phyloP scores from a whole-genome alignment of 192 early-diverging fungal genomes.

The Coemansia sp. region DNA sequence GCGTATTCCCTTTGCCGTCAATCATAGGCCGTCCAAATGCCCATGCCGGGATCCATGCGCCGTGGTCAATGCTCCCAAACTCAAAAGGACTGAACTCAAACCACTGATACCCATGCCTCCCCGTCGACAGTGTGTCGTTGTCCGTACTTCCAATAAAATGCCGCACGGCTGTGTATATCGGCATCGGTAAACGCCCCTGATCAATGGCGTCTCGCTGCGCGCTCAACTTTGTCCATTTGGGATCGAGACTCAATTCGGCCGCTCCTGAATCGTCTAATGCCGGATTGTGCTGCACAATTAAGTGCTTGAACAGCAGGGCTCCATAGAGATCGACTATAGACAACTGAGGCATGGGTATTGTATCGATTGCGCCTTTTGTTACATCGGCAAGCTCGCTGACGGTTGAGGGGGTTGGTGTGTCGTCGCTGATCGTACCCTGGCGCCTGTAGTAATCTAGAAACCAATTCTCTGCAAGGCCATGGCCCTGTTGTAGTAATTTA shows the following conservation, averaged over 20 bases:
- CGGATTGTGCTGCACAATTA: constrained; percentile 35
- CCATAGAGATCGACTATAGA: constrained; percentile 57
- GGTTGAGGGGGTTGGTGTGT: constrained; percentile 6
- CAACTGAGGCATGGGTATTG: constrained; percentile 30
- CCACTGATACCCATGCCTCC: constrained; percentile 62
- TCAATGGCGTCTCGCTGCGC: constrained; percentile 50
- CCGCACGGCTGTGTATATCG: constrained; percentile 73
- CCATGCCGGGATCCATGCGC: constrained; percentile 77
- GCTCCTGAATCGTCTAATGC: constrained; percentile 5
- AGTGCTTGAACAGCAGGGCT: constrained; percentile 46
- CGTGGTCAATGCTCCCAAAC: constrained; percentile 72
- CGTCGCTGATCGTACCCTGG: background rate
- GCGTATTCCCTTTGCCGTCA: constrained; percentile 60
- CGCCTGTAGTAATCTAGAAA: constrained; percentile 18
- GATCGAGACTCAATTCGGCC: constrained; percentile 25
- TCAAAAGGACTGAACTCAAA: constrained; percentile 82
- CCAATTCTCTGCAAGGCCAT: background rate
- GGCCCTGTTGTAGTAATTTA: constrained; percentile 5
- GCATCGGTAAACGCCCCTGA: constrained; percentile 65
- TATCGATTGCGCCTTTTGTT: constrained; percentile 19
- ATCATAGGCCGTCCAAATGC: constrained; percentile 73
- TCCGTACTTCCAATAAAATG: constrained; percentile 58
- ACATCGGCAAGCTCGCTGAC: constrained; percentile 26
- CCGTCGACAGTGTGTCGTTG: constrained; percentile 33
- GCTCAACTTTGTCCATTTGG: constrained; percentile 39